Base-by-base conservation (phyloP, 305 asterid species). In the Fraxinus floribunda region DNA sequence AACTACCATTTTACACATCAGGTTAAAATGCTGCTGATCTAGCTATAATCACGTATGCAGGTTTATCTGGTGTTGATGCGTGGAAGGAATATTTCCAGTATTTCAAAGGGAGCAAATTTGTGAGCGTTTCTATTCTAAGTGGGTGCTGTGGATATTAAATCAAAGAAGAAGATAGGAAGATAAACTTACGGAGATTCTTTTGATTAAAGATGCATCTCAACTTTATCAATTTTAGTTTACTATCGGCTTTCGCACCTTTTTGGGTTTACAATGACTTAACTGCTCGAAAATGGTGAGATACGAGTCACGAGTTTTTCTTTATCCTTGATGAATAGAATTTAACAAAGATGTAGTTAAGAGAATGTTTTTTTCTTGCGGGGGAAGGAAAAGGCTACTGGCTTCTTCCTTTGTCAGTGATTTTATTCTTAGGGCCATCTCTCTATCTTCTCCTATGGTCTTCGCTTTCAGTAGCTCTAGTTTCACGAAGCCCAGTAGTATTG, bases 251-350 rank as follows among this genome's bases (percentile, higher is more conserved):
- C 55, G 97, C 99, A 39, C 97, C 97, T 22, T 94, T 95, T 87
- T 95, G 97, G 98, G 94, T 94, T 66, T 94, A 90, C 94, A 93
- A 95, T 38, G 99, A 94, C 83, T 88, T 93, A 95, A 94, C 95
- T 77, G 84, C 89, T 74, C 97, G 97, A 18, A 90, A 92, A 85
- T 85, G 97, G 97, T 94, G 62, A 90, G 91, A 35, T 62, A 13
- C 16, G 20, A 64, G 24, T 49, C 52, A n/a, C 9, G 1, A 8
- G 71, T 41, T 26, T 62, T 75, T 55, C 79, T 60, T 83, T 57
- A 29, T 79, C 26, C 7, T 29, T 80, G 2, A 2, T 15, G 34
- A 8, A 11, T 7, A 8, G 24, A 35, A 18, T 18, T 29, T 15
- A 38, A 64, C 73, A 35, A 71, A 9, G 26, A 6, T 6, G 41